These are phyloP conservation scores for Trichosporon ovoides DNA, from an alignment of 1,284 basidiomycete genomes.

Conservation along the genomic window DNA sequence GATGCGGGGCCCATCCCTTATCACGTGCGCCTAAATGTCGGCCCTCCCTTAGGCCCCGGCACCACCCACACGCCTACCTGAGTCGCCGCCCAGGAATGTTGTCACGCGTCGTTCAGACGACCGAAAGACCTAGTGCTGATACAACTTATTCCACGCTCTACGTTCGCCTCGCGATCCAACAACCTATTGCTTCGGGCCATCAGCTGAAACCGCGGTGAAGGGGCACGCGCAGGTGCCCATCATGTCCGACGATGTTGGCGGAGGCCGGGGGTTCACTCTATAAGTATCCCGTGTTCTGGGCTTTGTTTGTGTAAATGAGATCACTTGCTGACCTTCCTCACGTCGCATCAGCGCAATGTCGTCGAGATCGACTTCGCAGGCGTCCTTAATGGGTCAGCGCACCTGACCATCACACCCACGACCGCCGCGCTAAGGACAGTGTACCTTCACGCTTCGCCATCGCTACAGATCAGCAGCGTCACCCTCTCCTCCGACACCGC, in stretches of 20 bases:
- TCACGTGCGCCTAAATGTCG: background rate
- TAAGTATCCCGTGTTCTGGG: constrained; percentile 13
- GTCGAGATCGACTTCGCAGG: constrained; percentile 46
- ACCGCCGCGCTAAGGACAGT: constrained; percentile 40
- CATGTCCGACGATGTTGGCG: constrained; percentile 21
- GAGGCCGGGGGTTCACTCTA: constrained; percentile 23
- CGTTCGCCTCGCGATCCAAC: background rate
- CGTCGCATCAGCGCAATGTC: constrained; percentile 44
- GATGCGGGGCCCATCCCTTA: constrained; percentile 5
- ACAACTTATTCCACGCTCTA: background rate
- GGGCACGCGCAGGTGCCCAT: constrained; percentile 13
- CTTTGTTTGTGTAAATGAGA: no score
- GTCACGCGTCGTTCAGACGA: constrained; percentile 3
- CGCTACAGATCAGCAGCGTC: constrained; percentile 38
- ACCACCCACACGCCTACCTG: background rate
- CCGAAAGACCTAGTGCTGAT: background rate
- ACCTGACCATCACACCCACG: constrained; percentile 43
- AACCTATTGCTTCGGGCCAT: background rate
- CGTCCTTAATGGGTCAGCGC: constrained; percentile 38
- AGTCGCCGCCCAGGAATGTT: background rate
- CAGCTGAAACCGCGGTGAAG: background rate
- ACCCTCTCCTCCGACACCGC: constrained; percentile 42
- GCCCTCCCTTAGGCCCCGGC: background rate
- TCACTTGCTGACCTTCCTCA: constrained; percentile 16
- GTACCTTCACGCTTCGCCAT: constrained; percentile 43